phyloP scores from a whole-genome alignment of 768 basidiomycete genomes.

The Austroboletus eburneus region DNA sequence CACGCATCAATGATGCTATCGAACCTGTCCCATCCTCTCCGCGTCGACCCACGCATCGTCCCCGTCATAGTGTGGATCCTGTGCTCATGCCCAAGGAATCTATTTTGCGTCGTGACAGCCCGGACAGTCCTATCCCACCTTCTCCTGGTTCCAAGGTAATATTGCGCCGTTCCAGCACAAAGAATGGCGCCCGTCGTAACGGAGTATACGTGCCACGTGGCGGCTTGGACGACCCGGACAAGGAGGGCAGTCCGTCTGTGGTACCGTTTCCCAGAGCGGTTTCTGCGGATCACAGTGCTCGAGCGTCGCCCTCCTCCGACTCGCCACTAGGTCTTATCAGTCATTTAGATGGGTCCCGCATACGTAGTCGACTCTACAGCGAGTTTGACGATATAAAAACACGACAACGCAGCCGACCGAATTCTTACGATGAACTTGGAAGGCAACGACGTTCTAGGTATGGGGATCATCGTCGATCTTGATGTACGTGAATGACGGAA shows the following conservation, averaged over 20 bases:
- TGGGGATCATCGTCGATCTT: constrained; percentile 71
- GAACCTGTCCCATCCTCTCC: constrained; percentile 37
- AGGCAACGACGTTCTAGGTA: constrained; percentile 57
- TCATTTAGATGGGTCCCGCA: constrained; percentile 38
- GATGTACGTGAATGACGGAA: constrained; percentile 46
- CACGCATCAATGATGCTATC: constrained; percentile 43
- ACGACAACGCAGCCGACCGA: constrained; percentile 54
- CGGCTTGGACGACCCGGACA: constrained; percentile 32
- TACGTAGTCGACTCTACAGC: constrained; percentile 62
- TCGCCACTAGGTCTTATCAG: constrained; percentile 28
- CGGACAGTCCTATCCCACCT: constrained; percentile 42
- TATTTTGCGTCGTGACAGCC: constrained; percentile 52
- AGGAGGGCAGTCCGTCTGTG: constrained; percentile 34
- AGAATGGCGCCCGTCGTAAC: constrained; percentile 42
- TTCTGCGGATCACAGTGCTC: constrained; percentile 45
- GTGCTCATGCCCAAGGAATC: constrained; percentile 48
- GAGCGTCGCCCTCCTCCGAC: constrained; percentile 36
- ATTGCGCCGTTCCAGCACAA: constrained; percentile 57
- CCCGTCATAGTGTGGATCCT: constrained; percentile 60
- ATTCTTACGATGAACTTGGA: constrained; percentile 65
- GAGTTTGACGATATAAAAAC: constrained; percentile 58
- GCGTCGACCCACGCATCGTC: constrained; percentile 58
- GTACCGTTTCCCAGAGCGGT: constrained; percentile 66
- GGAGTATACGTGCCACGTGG: constrained; percentile 44
- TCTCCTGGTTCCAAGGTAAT: constrained; percentile 41